A percentile compares a stretch with the other conserved stretches of the same genome.
Evolutionary conservation across 257 asterid genomes (phyloP).

Genomic region (Jacaranda copaia): DNA sequence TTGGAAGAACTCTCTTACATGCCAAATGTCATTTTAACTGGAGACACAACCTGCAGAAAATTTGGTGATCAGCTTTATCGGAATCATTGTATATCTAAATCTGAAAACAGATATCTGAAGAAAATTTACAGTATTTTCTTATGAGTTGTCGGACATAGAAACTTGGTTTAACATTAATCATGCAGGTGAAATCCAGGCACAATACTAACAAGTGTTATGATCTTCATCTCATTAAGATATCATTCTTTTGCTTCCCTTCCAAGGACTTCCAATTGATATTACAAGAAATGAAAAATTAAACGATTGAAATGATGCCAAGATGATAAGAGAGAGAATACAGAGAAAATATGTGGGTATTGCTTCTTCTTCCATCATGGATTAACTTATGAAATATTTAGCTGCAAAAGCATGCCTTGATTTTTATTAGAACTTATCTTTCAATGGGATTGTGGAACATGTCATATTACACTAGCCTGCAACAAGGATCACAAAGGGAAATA

Average conservation of each 20-base stretch:
- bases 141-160: too few relatives aligned
- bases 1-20: slow-evolving; percentile 56
- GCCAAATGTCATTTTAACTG: slow-evolving; percentile 85
- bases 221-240: neutral
- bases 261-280: neutral
- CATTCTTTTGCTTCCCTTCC: neutral
- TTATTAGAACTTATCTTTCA: neutral
- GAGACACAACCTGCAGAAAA: slow-evolving; percentile 75
- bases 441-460: neutral
- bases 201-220: neutral
- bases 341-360: slow-evolving; percentile 5
- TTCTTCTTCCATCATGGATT: neutral
- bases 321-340: neutral
- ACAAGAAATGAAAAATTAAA: neutral
- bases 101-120: neutral
- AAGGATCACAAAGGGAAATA: slow-evolving; percentile 10
- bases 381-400: neutral
- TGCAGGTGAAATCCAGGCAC: neutral
- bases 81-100: slow-evolving; percentile 12
- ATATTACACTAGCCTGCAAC: neutral
- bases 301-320: slow-evolving; percentile 11
- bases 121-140: neutral
- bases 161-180: neutral
- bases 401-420: neutral
- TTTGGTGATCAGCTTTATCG: slow-evolving; percentile 18